Conservation (phyloP, 1,284 basidiomycete species). For the Schizopora paradoxa region DNA sequence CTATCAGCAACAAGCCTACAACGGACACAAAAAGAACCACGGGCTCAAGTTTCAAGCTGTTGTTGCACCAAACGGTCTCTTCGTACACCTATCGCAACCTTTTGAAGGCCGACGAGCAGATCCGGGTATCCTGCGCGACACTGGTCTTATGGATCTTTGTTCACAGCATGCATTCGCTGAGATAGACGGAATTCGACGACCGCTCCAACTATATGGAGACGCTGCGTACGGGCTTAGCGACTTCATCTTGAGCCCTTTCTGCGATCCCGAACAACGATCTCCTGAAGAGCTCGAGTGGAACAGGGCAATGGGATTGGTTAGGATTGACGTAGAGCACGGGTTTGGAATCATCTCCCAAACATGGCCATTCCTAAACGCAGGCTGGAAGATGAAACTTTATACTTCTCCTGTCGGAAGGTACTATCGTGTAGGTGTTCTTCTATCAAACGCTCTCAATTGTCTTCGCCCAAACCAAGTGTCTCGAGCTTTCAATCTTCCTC, state of each 20-base stretch:
- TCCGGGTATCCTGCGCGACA: slow-evolving; percentile 19
- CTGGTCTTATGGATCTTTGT: slow-evolving; percentile 11
- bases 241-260: slow-evolving; percentile 23
- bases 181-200: not conserved
- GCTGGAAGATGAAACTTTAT: slow-evolving; percentile 24
- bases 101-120: slow-evolving; percentile 24
- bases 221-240: slow-evolving; percentile 25
- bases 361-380: slow-evolving; percentile 25
- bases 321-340: slow-evolving; percentile 27
- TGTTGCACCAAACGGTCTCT: slow-evolving; percentile 23
- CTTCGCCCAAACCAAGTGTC: slow-evolving; percentile 23
- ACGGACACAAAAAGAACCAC: slow-evolving; percentile 26
- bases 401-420: slow-evolving; percentile 23
- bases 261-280: slow-evolving; percentile 19
- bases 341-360: slow-evolving; percentile 20
- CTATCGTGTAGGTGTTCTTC: slow-evolving; percentile 24
- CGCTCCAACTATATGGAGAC: slow-evolving; percentile 26
- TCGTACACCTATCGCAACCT: slow-evolving; percentile 24
- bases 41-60: slow-evolving; percentile 26
- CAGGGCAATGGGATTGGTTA: slow-evolving; percentile 20
- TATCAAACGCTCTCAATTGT: slow-evolving; percentile 23
- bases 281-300: slow-evolving; percentile 22
- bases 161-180: slow-evolving; percentile 1
- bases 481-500: slow-evolving; percentile 21
- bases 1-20: slow-evolving; percentile 23